phyloP scores from a whole-genome alignment of 306 rosid species.

The Coriaria nepalensis region DNA sequence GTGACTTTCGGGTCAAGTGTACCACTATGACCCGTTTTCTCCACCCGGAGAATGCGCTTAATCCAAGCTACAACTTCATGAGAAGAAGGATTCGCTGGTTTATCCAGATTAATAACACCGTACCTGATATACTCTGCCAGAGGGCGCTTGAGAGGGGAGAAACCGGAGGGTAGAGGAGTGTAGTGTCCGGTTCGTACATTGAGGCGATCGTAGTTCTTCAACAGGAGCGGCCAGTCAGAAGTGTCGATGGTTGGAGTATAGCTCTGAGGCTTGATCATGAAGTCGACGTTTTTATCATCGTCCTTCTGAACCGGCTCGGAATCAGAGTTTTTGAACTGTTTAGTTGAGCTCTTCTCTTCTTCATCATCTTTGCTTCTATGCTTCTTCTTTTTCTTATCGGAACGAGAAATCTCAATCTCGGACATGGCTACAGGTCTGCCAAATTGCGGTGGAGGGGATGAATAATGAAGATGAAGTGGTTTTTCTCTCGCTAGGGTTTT shows the following conservation, averaged over 20 bases:
- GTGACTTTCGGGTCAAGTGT: conserved; percentile 84
- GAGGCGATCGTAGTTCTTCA: conserved; percentile 78
- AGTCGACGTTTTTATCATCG: conserved; percentile 14
- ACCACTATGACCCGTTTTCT: conserved; percentile 76
- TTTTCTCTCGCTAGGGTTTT: conserved; percentile 10
- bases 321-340: conserved; percentile 1
- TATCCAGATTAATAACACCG: conserved; percentile 66
- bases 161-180: conserved; percentile 69
- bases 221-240: conserved; percentile 74
- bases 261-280: conserved; percentile 60
- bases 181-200: conserved; percentile 77
- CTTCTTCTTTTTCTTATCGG: conserved; percentile 50
- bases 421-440: conserved; percentile 16
- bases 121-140: conserved; percentile 51
- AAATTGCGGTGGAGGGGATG: background rate
- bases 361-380: conserved; percentile 10
- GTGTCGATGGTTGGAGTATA: conserved; percentile 57
- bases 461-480: background rate
- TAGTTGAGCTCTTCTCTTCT: background rate
- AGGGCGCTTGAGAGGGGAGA: conserved; percentile 68
- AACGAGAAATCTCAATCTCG: conserved; percentile 22
- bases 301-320: conserved; percentile 15
- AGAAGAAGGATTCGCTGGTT: conserved; percentile 82
- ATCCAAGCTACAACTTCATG: conserved; percentile 89
- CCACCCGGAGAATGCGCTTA: conserved; percentile 59